phyloP scores from a whole-genome alignment of 345 rosid genomes.

The Mallotus nudiflorus region DNA sequence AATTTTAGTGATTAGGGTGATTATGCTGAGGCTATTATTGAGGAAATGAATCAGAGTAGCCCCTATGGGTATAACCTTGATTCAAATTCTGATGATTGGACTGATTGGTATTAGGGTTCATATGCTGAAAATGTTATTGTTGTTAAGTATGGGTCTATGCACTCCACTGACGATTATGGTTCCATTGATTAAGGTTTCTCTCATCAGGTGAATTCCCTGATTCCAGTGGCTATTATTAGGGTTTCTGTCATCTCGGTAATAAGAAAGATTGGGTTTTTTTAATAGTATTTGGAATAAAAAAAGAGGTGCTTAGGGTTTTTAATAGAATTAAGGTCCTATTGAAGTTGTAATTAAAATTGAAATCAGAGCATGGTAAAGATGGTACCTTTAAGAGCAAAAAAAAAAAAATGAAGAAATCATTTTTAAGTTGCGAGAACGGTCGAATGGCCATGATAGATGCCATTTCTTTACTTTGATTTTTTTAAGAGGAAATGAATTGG shows the following conservation, averaged over 20 bases:
- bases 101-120: constrained; percentile 28
- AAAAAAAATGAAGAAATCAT: background rate
- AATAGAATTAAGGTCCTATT: background rate
- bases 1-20: constrained; percentile 13
- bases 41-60: constrained; percentile 4
- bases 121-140: constrained; percentile 31
- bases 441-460: constrained; percentile 23
- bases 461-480: constrained; percentile 4
- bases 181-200: constrained; percentile 36
- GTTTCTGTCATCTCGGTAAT: constrained; percentile 7
- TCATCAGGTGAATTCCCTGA: background rate
- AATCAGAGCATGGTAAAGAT: background rate
- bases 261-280: background rate
- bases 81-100: constrained; percentile 9
- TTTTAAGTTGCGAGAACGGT: background rate
- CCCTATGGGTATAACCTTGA: constrained; percentile 8
- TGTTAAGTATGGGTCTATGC: no score
- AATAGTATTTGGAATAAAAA: constrained; percentile 13
- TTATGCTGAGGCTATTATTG: background rate
- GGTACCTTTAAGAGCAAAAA: constrained; percentile 21
- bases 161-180: no score
- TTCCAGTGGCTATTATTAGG: constrained; percentile 2
- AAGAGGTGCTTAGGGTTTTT: constrained; percentile 20
- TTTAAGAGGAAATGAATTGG: no score
- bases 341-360: background rate